Evolutionary conservation across 1,284 basidiomycete genomes (phyloP).

Genomic region (Rhodotorula sp.): DNA sequence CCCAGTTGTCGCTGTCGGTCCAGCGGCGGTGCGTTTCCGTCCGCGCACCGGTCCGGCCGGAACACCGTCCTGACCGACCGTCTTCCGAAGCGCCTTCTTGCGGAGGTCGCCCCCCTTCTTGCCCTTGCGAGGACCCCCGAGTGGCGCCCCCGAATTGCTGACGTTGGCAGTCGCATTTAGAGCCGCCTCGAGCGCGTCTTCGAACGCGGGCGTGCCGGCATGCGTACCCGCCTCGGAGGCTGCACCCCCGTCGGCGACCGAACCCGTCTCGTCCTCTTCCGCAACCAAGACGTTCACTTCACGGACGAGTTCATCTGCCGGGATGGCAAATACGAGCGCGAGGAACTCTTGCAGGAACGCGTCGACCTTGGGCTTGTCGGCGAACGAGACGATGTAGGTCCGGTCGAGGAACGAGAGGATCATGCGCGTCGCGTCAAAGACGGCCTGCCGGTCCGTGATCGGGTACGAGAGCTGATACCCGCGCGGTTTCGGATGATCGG

Average conservation of each 20-base stretch:
- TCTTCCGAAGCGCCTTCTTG: constrained; percentile 68
- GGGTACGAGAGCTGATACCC: constrained; percentile 73
- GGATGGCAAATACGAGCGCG: constrained; percentile 52
- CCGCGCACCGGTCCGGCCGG: constrained; percentile 10
- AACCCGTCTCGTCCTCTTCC: constrained; percentile 31
- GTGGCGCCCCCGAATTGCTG: background rate
- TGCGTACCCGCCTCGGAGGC: constrained; percentile 59
- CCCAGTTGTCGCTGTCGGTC: background rate
- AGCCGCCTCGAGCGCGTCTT: constrained; percentile 19
- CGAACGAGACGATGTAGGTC: constrained; percentile 64
- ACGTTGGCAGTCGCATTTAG: background rate
- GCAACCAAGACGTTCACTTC: constrained; percentile 15
- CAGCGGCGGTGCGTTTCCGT: constrained; percentile 14
- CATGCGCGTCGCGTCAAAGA: constrained; percentile 86
- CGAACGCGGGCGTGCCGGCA: constrained; percentile 14
- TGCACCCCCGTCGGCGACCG: constrained; percentile 56
- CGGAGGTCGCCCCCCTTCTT: constrained; percentile 67
- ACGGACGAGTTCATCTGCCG: constrained; percentile 31
- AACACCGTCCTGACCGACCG: constrained; percentile 7
- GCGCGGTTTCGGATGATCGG: constrained; percentile 43
- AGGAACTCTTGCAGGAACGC: constrained; percentile 80
- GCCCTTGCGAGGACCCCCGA: constrained; percentile 23
- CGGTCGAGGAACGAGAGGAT: constrained; percentile 87
- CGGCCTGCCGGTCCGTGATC: constrained; percentile 73
- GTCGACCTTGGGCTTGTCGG: constrained; percentile 80